These are phyloP conservation scores for Panaeolus papilionaceus DNA, from an alignment of 768 basidiomycete genomes.

Conservation along the genomic window DNA sequence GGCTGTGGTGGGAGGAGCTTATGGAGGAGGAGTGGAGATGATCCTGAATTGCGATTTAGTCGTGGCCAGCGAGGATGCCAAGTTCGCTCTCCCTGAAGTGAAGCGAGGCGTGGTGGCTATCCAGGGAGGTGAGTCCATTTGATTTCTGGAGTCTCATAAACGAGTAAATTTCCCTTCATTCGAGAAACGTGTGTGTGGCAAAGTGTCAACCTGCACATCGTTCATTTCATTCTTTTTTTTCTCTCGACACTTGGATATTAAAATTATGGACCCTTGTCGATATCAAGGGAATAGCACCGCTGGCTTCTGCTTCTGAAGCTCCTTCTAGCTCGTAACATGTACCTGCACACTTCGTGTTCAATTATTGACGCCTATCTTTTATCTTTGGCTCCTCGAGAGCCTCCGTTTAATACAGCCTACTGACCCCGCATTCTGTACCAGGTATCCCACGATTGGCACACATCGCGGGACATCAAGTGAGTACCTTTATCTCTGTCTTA, in stretches of 20 bases:
- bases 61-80: conserved; percentile 67
- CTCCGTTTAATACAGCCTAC: neutral
- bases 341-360: neutral
- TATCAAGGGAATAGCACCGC: conserved; percentile 9
- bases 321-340: neutral
- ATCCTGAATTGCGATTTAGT: conserved; percentile 82
- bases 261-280: conserved; percentile 1
- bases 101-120: conserved; percentile 77
- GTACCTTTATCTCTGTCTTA: conserved; percentile 21
- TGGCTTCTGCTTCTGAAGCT: neutral
- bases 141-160: neutral
- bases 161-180: conserved; percentile 4
- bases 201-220: neutral
- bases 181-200: conserved; percentile 8
- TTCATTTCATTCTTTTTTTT: neutral
- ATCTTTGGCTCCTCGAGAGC: neutral
- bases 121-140: conserved; percentile 62
- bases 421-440: conserved; percentile 28
- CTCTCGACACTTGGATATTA: neutral
- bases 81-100: conserved; percentile 80
- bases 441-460: conserved; percentile 73
- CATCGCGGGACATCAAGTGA: conserved; percentile 78
- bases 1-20: conserved; percentile 78
- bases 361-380: conserved; percentile 14
- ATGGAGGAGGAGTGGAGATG: conserved; percentile 72